Conservation (phyloP, 2,329 filamentous ascomycete species). For the Pyrenophora tritici-repentis region DNA sequence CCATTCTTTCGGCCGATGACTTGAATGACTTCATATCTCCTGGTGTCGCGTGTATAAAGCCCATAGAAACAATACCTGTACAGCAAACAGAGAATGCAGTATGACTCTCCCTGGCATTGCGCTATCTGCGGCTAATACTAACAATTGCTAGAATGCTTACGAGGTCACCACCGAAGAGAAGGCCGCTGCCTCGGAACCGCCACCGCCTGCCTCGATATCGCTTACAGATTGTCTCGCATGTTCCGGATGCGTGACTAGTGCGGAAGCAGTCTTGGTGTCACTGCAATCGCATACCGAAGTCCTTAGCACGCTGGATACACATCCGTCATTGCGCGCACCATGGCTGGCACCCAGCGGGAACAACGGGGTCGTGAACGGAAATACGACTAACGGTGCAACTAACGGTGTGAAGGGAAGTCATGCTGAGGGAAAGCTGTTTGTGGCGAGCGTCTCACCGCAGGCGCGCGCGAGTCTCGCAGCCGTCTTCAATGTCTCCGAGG, state of each 20-base stretch:
- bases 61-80: constrained; percentile 83
- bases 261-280: constrained; percentile 94
- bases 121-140: constrained; percentile 30
- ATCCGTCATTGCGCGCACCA: constrained; percentile 51
- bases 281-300: constrained; percentile 94
- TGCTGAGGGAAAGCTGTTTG: constrained; percentile 72
- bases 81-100: constrained; percentile 56
- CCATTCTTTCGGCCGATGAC: constrained; percentile 94
- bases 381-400: too few relatives aligned
- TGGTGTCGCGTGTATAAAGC: constrained; percentile 97
- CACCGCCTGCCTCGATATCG: constrained; percentile 85
- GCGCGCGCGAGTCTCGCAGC: constrained; percentile 86
- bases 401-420: constrained; percentile 6
- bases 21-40: constrained; percentile 99
- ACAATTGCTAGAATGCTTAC: constrained; percentile 60
- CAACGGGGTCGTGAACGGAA: constrained; percentile 7
- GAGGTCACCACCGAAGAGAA: constrained; percentile 95
- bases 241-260: constrained; percentile 95
- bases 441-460: constrained; percentile 93
- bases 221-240: constrained; percentile 97
- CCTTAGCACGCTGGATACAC: constrained; percentile 75
- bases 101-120: constrained; percentile 19
- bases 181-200: constrained; percentile 58
- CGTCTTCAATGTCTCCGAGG: constrained; percentile 74
- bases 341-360: constrained; percentile 38